phyloP scores from a whole-genome alignment of 2,329 filamentous ascomycete species.

The Talaromyces sp. region DNA sequence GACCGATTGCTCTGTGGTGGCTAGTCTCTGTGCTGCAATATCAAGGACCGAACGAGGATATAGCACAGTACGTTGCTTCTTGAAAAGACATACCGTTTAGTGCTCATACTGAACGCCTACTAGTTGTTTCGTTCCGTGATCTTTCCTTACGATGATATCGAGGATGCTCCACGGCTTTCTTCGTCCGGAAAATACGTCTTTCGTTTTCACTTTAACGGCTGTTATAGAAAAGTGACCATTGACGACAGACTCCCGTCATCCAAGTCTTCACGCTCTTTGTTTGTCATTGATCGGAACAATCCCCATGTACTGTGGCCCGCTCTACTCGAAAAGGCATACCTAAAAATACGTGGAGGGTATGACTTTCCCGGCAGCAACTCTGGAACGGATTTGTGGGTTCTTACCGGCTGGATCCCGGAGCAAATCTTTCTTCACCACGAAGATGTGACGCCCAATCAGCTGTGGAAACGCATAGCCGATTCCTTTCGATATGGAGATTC shows the following conservation, averaged over 20 bases:
- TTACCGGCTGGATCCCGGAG: constrained; percentile 95
- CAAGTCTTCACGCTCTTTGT: constrained; percentile 66
- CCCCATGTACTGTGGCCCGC: constrained; percentile 84
- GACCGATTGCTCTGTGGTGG: constrained; percentile 94
- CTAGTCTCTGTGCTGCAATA: constrained; percentile 79
- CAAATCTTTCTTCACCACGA: constrained; percentile 88
- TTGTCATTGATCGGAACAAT: constrained; percentile 81
- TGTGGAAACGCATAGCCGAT: constrained; percentile 72
- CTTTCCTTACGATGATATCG: constrained; percentile 63
- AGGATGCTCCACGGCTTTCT: constrained; percentile 57
- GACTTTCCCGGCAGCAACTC: constrained; percentile 98
- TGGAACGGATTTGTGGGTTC: constrained; percentile 84
- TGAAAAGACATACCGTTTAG: neutral
- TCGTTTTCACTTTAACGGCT: constrained; percentile 93
- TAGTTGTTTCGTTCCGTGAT: constrained; percentile 67
- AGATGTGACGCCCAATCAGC: constrained; percentile 65
- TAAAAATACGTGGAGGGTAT: constrained; percentile 92
- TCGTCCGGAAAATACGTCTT: constrained; percentile 84
- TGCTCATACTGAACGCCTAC: neutral
- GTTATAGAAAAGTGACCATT: constrained; percentile 77
- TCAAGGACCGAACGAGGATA: constrained; percentile 64
- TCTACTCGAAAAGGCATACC: constrained; percentile 88
- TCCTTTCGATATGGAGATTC: constrained; percentile 75
- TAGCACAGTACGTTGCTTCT: constrained; percentile 50
- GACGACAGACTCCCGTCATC: constrained; percentile 81